Evolutionary conservation across 1,284 basidiomycete species (phyloP).

Genomic region (Boletus nobilissimus): DNA sequence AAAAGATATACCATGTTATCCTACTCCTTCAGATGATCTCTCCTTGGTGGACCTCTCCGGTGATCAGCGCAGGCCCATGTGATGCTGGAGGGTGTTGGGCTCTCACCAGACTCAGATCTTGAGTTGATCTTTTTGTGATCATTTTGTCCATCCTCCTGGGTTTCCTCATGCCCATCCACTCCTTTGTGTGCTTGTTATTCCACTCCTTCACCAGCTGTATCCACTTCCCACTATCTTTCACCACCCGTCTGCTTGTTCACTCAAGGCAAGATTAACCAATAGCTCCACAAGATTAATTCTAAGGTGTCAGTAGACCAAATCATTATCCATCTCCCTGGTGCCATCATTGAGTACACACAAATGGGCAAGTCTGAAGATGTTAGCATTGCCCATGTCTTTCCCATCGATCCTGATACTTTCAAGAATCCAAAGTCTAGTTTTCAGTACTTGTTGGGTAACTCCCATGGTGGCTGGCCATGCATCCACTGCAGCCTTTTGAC

Average conservation of each 20-base stretch:
- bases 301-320: neutral
- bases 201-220: too few relatives aligned
- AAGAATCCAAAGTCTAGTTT: neutral
- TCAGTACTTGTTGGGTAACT: neutral
- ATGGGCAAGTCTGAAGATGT: neutral
- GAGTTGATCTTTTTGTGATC: too few relatives aligned
- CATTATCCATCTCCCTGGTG: neutral
- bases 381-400: too few relatives aligned
- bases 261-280: neutral
- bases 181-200: too few relatives aligned
- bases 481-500: neutral
- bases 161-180: too few relatives aligned
- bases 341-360: constrained; percentile 7
- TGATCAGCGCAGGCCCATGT: too few relatives aligned
- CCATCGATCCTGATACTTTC: neutral
- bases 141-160: too few relatives aligned
- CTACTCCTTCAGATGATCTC: too few relatives aligned
- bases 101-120: too few relatives aligned
- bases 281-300: neutral
- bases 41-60: too few relatives aligned
- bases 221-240: neutral
- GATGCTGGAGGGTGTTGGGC: too few relatives aligned
- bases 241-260: neutral
- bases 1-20: too few relatives aligned
- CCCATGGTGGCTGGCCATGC: neutral